Base-by-base conservation (phyloP, 148 eudicot genomes). In the Persicaria maculosa region DNA sequence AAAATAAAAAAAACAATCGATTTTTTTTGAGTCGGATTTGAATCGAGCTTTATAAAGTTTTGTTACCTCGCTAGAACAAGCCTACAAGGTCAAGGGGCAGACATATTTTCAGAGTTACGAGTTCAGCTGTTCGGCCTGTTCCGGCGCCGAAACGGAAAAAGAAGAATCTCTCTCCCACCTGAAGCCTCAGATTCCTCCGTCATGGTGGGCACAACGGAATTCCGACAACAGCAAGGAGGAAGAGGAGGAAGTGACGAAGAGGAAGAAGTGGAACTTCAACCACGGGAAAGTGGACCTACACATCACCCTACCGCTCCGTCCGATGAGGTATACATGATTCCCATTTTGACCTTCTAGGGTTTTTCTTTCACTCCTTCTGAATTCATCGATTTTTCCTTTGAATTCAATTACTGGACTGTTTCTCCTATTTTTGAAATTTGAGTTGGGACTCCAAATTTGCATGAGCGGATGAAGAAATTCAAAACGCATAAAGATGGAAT, bases 291-390 rank as follows among this genome's bases (percentile, higher is more conserved):
- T 50, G 81, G 76, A 44, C 79, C 86, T 12, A 17, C 82, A 9
- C 87, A 83, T 73, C 83, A 93, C 78, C 96, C 97, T 59, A 71
- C 82, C 62, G 93, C 97, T 75, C 97, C 97, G 46, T 55, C 89
- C 44, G 81, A 89, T 78, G 97, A 90, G 96, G 97, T 71, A 71
- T 44, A 19, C 72, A 1, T 19, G 31, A 19, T 58, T 58, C 64
- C 31, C 36, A 58, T n/a, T 19, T 58, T 58, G 11, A 8, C 7
- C 7, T 19, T 7, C 64, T 58, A 68, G 65, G 65, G 25, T 59
- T 64, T 64, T 25, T 11, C n/a, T 64, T 31, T 31, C 40, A 31
- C 3, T 31, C 0, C 40, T 31, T 31, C 40, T 31, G 4, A 64
- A 14, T 40, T 25, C 4, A 36, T 44, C 20, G 48, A 9, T 44